phyloP scores from a whole-genome alignment of 257 asterid genomes.

The Lantana camara region DNA sequence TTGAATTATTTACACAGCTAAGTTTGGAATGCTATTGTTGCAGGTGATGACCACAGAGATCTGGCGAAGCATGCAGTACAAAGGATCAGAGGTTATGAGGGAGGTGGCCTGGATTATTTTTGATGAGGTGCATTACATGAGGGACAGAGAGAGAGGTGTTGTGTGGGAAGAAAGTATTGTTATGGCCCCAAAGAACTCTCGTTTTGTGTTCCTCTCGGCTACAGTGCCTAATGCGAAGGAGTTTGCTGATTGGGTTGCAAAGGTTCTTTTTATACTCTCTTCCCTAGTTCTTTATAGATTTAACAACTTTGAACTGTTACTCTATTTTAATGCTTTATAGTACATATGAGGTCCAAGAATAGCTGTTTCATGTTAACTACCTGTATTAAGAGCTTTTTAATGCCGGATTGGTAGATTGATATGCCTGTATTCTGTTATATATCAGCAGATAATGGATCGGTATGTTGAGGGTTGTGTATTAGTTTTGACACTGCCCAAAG shows the following conservation, averaged over 20 bases:
- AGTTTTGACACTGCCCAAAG: neutral
- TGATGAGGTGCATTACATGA: conserved; percentile 99
- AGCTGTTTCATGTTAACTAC: neutral
- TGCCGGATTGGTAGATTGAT: neutral
- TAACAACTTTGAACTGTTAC: conserved; percentile 10
- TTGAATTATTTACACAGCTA: conserved; percentile 17
- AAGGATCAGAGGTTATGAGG: conserved; percentile 86
- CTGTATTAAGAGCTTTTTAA: neutral
- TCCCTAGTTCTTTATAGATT: neutral
- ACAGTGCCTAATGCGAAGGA: conserved; percentile 96
- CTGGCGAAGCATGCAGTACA: conserved; percentile 99
- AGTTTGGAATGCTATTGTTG: conserved; percentile 32
- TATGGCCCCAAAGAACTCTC: conserved; percentile 90
- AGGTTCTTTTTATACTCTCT: conserved; percentile 48
- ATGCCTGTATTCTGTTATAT: conserved; percentile 5
- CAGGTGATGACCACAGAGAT: conserved; percentile 99
- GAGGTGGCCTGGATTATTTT: conserved; percentile 98
- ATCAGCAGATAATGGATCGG: neutral
- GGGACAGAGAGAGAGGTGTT: conserved; percentile 96
- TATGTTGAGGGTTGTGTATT: neutral
- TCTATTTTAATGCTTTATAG: conserved; percentile 1
- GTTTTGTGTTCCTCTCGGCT: conserved; percentile 91
- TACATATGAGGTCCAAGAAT: neutral
- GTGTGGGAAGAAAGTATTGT: conserved; percentile 99
- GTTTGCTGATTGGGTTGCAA: conserved; percentile 99